Conservation (phyloP, 2,329 filamentous ascomycete species). For the Metarhizium anisopliae region DNA sequence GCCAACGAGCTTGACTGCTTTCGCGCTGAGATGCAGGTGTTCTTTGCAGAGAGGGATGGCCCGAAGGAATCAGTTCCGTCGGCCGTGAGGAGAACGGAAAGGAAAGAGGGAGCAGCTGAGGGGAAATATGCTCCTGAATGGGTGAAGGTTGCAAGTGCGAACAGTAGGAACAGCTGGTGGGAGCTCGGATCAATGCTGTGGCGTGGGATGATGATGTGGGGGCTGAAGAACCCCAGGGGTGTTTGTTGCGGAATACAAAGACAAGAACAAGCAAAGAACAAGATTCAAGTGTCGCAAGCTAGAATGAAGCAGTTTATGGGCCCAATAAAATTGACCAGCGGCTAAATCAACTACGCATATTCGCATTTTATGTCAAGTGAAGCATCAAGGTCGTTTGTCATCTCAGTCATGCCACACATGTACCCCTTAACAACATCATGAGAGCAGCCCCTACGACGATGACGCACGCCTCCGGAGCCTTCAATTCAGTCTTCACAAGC, state of each 20-base stretch:
- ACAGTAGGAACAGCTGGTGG: background rate
- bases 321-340: too few relatives aligned
- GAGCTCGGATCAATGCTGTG: background rate
- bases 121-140: background rate
- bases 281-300: too few relatives aligned
- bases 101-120: background rate
- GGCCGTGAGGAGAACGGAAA: background rate
- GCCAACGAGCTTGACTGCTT: background rate
- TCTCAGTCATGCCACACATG: background rate
- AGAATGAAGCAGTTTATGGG: too few relatives aligned
- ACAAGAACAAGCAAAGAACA: too few relatives aligned
- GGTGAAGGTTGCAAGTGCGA: background rate
- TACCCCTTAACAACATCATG: background rate
- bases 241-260: too few relatives aligned
- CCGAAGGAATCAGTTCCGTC: background rate
- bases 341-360: too few relatives aligned
- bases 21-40: background rate
- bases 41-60: background rate
- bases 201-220: background rate
- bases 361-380: too few relatives aligned
- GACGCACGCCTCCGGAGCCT: constrained; percentile 2
- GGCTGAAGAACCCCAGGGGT: background rate
- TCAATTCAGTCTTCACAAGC: background rate
- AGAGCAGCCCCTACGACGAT: constrained; percentile 1
- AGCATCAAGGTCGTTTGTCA: too few relatives aligned